Evolutionary conservation across 805 yeast species (phyloP), one percentile per base, ranked within the genome.

Genomic region (Candida montana): DNA sequence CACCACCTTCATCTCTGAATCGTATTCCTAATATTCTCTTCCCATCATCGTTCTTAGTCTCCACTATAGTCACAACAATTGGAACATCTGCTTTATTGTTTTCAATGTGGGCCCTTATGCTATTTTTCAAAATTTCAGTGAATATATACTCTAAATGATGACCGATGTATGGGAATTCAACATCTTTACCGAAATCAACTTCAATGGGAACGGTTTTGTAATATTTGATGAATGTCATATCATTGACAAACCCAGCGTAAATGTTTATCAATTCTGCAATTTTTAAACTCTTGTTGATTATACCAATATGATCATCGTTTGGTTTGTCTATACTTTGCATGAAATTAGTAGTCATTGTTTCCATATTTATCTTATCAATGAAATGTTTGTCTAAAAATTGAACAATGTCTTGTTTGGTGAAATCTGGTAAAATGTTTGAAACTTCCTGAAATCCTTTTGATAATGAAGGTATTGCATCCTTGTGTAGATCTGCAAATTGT

Each of bases 101-200:
- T 58, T 91, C 98, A 40, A 91, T 82, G 41, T 85, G 89, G 0
- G 99, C 95, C 41, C 96, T 67, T 48, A 83, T 80, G 6, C 96
- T 76, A 61, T 91, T 91, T 62, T 91, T 91, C 51, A 91, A 70
- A 17, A 91, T 64, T 63, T 91, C 99, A 18, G 86, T 86, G 42
- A 89, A 68, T 37, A 91, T 79, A 57, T 93, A 91, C 58, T 91
- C 96, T 39, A 93, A 62, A 58, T 90, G 96, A 34, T 82, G 81
- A 17, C 93, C 87, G 33, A 91, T 83, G 59, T 88, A 91, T 0
- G 96, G 91, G 57, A 90, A 78, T 19, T 65, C 63, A 13, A 85
- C 67, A 19, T 77, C 74, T 27, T 64, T 65, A n/a, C 79, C 77
- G 41, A 64, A 64, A 35, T 82, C 81, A 21, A 89, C 72, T 19